Base-by-base conservation (phyloP, 371 early-diverging fungal species). In the Mortierella polycephala region DNA sequence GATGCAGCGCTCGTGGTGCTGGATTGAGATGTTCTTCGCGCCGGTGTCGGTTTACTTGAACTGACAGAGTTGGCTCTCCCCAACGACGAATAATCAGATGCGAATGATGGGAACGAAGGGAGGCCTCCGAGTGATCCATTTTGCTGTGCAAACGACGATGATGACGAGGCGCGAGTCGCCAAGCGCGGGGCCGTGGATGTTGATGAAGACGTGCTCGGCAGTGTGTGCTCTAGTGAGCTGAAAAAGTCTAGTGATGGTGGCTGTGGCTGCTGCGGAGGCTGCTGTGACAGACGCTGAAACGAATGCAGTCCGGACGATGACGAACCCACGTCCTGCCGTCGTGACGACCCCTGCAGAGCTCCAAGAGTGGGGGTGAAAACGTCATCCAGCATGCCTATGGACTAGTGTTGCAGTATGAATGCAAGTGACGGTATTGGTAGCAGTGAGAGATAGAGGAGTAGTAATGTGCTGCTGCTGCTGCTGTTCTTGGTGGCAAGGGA, bases 201-300 rank as follows among this genome's bases (percentile, higher is more conserved):
- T 1, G 64, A 45, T 9, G 56, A n/a, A 12, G 63, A 56, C 7
- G 58, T 51, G 16, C 21, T 64, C 14, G 59, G 52, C n/a, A 53
- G n/a, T 9, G 60, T 18, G 30, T 41, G 50, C 37, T 76, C 77
- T 11, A 67, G 40, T 7, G 71, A 66, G 49, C 67, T 71, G 45
- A 75, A 75, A 62, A 76, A 67, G 57, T 76, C 77, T 6, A 68
- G 60, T 1, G 77, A 55, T n/a, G 45, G 59, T 21, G 50, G 66
- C 7, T 39, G 21, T 45, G 18, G 53, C 16, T 53, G 64, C 51
- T 64, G 67, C 12, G 16, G 40, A 1, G 40, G 47, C 13, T 49
- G 60, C 11, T 30, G 60, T 30, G 40, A 21, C 11, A 14, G 63
- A 13, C 51, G 52, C 44, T 49, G 66, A 30, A 41, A 16, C 7